Evolutionary conservation across 1,284 basidiomycete genomes (phyloP).

Genomic region (Microbotryum silenes-acaulis): DNA sequence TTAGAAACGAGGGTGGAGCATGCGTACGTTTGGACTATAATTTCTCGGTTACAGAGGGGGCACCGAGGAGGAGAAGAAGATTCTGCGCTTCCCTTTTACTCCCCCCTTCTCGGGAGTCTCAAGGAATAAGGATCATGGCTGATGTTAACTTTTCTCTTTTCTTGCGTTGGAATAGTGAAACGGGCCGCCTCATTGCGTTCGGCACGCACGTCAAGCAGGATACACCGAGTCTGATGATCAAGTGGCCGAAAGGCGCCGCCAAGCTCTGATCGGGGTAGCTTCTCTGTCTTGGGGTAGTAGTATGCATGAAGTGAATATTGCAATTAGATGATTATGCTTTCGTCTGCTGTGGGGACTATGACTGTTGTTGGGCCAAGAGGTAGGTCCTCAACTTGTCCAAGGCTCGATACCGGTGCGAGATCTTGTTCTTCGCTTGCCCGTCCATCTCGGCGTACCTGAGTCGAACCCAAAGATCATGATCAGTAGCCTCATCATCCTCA

Average conservation of each 20-base stretch:
- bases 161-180: not conserved
- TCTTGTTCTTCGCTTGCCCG: conserved; percentile 69
- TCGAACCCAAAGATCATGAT: conserved; percentile 10
- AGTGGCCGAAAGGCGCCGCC: too few species aligned
- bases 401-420: conserved; percentile 85
- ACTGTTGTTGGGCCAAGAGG: conserved; percentile 42
- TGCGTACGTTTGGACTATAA: conserved; percentile 9
- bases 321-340: too few species aligned
- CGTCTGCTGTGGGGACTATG: not conserved
- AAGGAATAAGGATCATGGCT: not conserved
- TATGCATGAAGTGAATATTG: too few species aligned
- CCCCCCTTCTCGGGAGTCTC: not conserved
- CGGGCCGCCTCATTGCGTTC: conserved; percentile 15
- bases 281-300: too few species aligned
- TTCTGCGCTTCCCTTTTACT: not conserved
- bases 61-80: conserved; percentile 5
- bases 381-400: conserved; percentile 69
- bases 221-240: not conserved
- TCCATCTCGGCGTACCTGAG: conserved; percentile 90
- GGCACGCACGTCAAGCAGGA: conserved; percentile 27
- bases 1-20: conserved; percentile 22
- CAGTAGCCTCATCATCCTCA: not conserved
- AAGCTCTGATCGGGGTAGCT: too few species aligned
- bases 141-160: not conserved
- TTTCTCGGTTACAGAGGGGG: conserved; percentile 11